Evolutionary conservation across 1,284 basidiomycete genomes (phyloP).

Genomic region (Ganoderma multipileum): DNA sequence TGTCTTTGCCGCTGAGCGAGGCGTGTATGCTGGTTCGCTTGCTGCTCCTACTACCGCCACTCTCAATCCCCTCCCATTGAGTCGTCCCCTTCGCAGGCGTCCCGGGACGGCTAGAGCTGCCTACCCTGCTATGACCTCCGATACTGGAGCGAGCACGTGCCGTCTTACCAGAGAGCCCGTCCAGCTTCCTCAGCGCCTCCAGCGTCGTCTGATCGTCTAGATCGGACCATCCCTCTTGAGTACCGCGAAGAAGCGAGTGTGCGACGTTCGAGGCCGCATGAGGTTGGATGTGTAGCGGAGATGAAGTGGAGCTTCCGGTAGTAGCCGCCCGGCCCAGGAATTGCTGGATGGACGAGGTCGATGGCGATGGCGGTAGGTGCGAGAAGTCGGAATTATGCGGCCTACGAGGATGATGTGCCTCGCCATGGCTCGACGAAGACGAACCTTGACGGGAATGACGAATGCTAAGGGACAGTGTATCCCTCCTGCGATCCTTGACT

Average conservation of each 20-base stretch:
- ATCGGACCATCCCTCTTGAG: constrained; percentile 85
- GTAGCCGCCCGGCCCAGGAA: constrained; percentile 69
- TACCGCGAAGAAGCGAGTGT: constrained; percentile 80
- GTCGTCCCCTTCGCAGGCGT: constrained; percentile 68
- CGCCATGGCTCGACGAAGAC: constrained; percentile 65
- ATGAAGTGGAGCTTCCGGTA: constrained; percentile 51
- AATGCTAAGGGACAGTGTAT: constrained; percentile 60
- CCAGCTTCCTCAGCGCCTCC: constrained; percentile 92
- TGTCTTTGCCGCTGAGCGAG: constrained; percentile 40
- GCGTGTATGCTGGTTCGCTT: constrained; percentile 55
- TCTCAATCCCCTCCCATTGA: constrained; percentile 74
- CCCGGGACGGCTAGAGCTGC: constrained; percentile 74
- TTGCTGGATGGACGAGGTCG: constrained; percentile 84
- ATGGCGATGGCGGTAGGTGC: constrained; percentile 87
- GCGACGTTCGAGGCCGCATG: constrained; percentile 70
- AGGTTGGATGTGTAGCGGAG: constrained; percentile 46
- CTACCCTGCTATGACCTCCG: constrained; percentile 65
- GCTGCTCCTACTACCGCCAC: constrained; percentile 51
- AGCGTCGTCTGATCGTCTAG: constrained; percentile 88
- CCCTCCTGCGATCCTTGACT: constrained; percentile 68
- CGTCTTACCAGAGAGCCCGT: constrained; percentile 84
- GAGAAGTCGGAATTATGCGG: constrained; percentile 82
- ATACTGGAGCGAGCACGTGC: constrained; percentile 66
- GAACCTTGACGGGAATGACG: constrained; percentile 73
- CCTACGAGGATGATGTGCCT: constrained; percentile 57